These are phyloP conservation scores for Teunomyces gatunensis DNA, from an alignment of 805 yeast genomes.

Conservation along the genomic window DNA sequence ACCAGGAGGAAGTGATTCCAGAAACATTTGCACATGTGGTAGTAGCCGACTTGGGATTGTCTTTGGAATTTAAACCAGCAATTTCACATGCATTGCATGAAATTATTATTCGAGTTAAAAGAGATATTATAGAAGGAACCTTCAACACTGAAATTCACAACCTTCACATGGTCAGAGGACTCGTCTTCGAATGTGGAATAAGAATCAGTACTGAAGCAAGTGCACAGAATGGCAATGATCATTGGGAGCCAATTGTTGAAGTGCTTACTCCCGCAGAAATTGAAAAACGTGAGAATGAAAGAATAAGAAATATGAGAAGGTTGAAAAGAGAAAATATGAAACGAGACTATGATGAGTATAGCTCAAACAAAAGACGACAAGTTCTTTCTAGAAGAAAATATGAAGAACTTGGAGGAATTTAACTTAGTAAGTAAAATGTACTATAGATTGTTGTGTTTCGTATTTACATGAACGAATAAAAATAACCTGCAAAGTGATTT, in stretches of 20 bases:
- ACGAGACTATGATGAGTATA: constrained; percentile 45
- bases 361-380: constrained; percentile 34
- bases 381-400: constrained; percentile 46
- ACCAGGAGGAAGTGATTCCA: constrained; percentile 57
- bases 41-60: constrained; percentile 79
- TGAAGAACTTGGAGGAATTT: constrained; percentile 41
- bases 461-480: too few species aligned
- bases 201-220: constrained; percentile 55
- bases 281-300: constrained; percentile 91
- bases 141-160: constrained; percentile 43
- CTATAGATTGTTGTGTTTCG: neutral
- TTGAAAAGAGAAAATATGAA: constrained; percentile 88
- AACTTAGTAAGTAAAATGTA: neutral
- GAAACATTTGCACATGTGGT: constrained; percentile 80
- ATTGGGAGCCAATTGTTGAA: constrained; percentile 88
- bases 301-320: constrained; percentile 87
- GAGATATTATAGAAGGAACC: constrained; percentile 69
- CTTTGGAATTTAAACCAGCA: constrained; percentile 85
- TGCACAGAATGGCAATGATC: constrained; percentile 71
- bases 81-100: constrained; percentile 87
- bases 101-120: constrained; percentile 67
- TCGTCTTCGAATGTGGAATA: constrained; percentile 42
- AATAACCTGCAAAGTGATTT: too few species aligned
- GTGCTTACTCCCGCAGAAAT: constrained; percentile 87
- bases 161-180: constrained; percentile 41